Percentiles rank a stretch among this genome's conserved stretches.
Conservation (phyloP, 352 stramenopile species). For the Pythium grandisporangium region DNA sequence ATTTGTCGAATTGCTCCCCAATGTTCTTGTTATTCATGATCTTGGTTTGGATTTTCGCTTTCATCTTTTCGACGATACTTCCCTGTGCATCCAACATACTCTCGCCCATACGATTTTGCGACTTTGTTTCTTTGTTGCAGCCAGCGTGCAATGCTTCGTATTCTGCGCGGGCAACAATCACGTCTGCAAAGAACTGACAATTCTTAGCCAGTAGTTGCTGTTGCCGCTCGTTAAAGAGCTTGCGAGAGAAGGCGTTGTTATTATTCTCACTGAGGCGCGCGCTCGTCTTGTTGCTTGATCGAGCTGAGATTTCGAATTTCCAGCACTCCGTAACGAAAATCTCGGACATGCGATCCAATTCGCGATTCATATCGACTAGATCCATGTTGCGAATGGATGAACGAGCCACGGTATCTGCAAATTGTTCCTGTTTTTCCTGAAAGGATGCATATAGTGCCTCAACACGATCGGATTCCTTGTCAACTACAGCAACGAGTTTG, state of each 20-base stretch:
- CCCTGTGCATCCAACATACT: conserved; percentile 60
- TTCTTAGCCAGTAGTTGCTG: conserved; percentile 71
- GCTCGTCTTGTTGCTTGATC: conserved; percentile 39
- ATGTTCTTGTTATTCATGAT: conserved; percentile 89
- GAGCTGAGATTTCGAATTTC: conserved; percentile 80
- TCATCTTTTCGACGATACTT: conserved; percentile 62
- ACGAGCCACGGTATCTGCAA: conserved; percentile 61
- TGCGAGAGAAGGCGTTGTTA: conserved; percentile 15
- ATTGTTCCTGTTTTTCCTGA: conserved; percentile 76
- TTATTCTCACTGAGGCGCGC: conserved; percentile 24
- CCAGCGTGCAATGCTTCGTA: conserved; percentile 63
- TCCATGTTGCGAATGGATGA: conserved; percentile 82
- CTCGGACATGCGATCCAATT: conserved; percentile 72
- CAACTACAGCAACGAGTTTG: conserved; percentile 58
- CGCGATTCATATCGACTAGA: conserved; percentile 63
- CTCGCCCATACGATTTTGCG: conserved; percentile 16
- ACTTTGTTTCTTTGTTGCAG: conserved; percentile 49
- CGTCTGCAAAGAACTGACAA: conserved; percentile 72
- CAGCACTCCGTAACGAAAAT: conserved; percentile 78
- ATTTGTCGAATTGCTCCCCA: conserved; percentile 82
- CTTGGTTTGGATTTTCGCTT: conserved; percentile 71
- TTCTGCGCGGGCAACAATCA: conserved; percentile 66
- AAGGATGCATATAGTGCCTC: conserved; percentile 76
- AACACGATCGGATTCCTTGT: conserved; percentile 75
- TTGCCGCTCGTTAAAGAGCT: conserved; percentile 76